Percentiles rank a stretch among this genome's conserved stretches.
Evolutionary conservation across 2,329 filamentous ascomycete genomes (phyloP).

Genomic region (Fonsecaea pedrosoi): DNA sequence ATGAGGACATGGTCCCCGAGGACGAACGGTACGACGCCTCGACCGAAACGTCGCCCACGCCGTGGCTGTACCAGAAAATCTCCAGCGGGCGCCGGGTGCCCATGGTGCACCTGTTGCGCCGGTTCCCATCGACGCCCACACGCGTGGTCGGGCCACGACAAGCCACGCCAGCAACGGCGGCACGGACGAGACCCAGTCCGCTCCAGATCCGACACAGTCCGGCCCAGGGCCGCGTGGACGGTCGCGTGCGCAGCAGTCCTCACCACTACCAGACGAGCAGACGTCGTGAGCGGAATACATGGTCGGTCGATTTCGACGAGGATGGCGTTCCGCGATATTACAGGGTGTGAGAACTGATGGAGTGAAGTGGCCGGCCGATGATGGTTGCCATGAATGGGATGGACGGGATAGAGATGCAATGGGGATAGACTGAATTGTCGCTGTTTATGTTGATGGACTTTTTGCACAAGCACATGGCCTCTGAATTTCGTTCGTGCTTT

Average conservation of each 20-base stretch:
- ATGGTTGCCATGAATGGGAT: too few species aligned
- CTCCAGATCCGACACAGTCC: neutral
- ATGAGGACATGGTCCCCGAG: slow-evolving; percentile 1
- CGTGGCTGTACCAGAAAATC: neutral
- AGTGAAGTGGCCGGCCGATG: too few species aligned
- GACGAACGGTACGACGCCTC: neutral
- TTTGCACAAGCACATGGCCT: too few species aligned
- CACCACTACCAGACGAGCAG: neutral
- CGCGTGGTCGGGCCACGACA: neutral
- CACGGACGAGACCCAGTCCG: neutral
- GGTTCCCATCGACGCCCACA: neutral
- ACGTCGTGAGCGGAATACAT: neutral
- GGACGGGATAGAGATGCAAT: too few species aligned
- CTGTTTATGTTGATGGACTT: too few species aligned
- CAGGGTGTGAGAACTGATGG: too few species aligned
- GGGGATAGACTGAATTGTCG: too few species aligned
- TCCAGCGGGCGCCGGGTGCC: too few species aligned
- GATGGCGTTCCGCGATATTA: neutral
- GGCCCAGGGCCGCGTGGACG: neutral
- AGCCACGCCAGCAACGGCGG: neutral
- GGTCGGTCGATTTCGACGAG: neutral
- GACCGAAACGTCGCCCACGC: neutral
- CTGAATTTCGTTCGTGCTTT: too few species aligned
- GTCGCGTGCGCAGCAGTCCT: neutral
- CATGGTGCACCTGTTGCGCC: too few species aligned